A percentile compares a stretch with the other conserved stretches of the same genome.
These are phyloP conservation scores for Piloderma croceum DNA, from an alignment of 768 basidiomycete genomes.

Conservation along the genomic window DNA sequence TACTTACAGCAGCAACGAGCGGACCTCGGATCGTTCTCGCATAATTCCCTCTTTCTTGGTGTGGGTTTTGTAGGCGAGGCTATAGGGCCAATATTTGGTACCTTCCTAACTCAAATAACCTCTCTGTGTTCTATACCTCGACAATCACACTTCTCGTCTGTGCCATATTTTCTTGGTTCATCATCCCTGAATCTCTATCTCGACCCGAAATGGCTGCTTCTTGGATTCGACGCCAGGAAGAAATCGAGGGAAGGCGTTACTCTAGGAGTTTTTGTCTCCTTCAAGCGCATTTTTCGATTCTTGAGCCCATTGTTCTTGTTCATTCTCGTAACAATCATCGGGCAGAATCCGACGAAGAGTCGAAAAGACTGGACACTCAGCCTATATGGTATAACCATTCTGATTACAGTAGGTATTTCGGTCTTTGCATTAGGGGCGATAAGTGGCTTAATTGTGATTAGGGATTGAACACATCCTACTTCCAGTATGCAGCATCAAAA, in stretches of 20 bases:
- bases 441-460: slow-evolving; percentile 19
- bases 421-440: neutral
- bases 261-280: slow-evolving; percentile 27
- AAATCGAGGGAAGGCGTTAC: slow-evolving; percentile 24
- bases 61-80: slow-evolving; percentile 70
- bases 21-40: too few species aligned
- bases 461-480: slow-evolving; percentile 53
- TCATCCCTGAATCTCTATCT: slow-evolving; percentile 78
- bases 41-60: slow-evolving; percentile 64
- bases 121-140: slow-evolving; percentile 72
- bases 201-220: slow-evolving; percentile 40
- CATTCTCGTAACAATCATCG: slow-evolving; percentile 34
- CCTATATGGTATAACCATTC: slow-evolving; percentile 42
- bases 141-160: slow-evolving; percentile 44
- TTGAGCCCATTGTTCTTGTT: slow-evolving; percentile 69
- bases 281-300: slow-evolving; percentile 51
- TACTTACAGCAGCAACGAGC: too few species aligned
- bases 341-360: slow-evolving; percentile 34
- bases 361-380: slow-evolving; percentile 60
- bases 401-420: slow-evolving; percentile 40
- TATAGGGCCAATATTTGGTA: slow-evolving; percentile 69
- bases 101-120: slow-evolving; percentile 54
- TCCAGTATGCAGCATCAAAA: slow-evolving; percentile 57
- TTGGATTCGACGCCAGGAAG: slow-evolving; percentile 30
- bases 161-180: slow-evolving; percentile 42